Base-by-base conservation (phyloP, 768 basidiomycete genomes). In the Amanita thiersii region DNA sequence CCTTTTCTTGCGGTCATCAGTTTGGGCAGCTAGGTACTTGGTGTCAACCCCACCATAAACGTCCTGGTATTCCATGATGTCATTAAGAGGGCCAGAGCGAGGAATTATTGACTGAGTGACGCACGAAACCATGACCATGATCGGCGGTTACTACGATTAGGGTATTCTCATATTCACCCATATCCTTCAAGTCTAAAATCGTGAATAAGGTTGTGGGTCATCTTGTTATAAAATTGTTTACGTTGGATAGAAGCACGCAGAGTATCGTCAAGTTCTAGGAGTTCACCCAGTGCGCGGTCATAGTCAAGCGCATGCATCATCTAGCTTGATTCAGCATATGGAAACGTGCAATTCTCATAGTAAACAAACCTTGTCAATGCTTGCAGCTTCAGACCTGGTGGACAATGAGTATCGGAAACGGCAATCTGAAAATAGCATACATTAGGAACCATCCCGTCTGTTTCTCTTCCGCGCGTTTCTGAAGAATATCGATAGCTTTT, bases 301-400 rank as follows among this genome's bases (percentile, higher is more conserved):
- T 70, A 70, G 36, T 70, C 68, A 31, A 70, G 58, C 19, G 58
- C 64, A 36, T 70, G 68, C 68, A 70, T 70, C 67, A 68, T 68
- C 66, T 62, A 39, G 4, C 9, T 15, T 28, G 7, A 31, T 17
- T 11, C 12, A 19, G 28, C 14, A 39, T 14, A 37, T 32, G 24
- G n/a, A n/a, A n/a, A 26, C 33, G 18, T 47, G 17, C 10, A 34
- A 28, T 5, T 34, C 14, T 12, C 11, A 10, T 4, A 30, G 10
- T 18, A n/a, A 8, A n/a, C 42, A 14, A 33, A 61, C 60, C 56
- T 69, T 70, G 43, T 70, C 68, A 32, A 68, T 70, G 39, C 61
- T 65, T 9, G 68, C 66, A 49, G 66, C 68, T 48, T 70, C 68
- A 15, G 66, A 63, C 57, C 59, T 58, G 31, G 8, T n/a, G 20